A percentile compares a stretch with the other conserved stretches of the same genome.
These are phyloP conservation scores for Mycena haematopus DNA, from an alignment of 768 basidiomycete genomes.

Conservation along the genomic window DNA sequence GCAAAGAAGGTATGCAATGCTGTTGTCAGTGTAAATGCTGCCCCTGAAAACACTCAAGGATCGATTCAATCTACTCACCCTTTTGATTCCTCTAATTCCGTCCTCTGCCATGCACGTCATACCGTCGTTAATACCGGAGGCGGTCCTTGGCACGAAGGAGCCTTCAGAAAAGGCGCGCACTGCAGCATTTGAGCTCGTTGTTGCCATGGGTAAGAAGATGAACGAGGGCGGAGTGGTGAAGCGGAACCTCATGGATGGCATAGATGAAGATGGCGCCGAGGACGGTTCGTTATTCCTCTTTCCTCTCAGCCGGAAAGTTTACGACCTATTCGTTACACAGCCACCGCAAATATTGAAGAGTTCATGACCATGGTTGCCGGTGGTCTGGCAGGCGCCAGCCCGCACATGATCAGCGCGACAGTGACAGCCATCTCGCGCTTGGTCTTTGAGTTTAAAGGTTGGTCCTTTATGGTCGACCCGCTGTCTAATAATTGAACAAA, in stretches of 20 bases:
- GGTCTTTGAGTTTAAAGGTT: conserved; percentile 96
- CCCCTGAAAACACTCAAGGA: conserved; percentile 56
- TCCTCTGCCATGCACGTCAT: conserved; percentile 80
- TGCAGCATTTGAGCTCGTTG: conserved; percentile 88
- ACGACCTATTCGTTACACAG: conserved; percentile 36
- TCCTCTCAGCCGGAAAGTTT: conserved; percentile 4
- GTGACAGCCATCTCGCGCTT: conserved; percentile 93
- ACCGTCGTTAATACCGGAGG: conserved; percentile 90
- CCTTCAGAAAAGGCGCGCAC: conserved; percentile 90
- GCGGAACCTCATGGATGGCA: conserved; percentile 77
- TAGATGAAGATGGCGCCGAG: conserved; percentile 71
- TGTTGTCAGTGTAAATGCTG: neutral
- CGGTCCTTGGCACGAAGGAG: conserved; percentile 94
- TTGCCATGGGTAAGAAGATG: conserved; percentile 95
- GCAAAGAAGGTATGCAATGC: conserved; percentile 75
- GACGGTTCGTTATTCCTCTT: conserved; percentile 47
- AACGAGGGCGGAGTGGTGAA: conserved; percentile 82
- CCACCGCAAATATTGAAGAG: conserved; percentile 82
- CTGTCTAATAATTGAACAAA: neutral
- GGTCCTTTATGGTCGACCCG: conserved; percentile 23
- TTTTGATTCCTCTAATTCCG: conserved; percentile 73
- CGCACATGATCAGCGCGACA: conserved; percentile 98
- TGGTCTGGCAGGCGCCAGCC: conserved; percentile 89
- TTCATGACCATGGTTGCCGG: conserved; percentile 97
- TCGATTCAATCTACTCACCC: conserved; percentile 76